Conservation (phyloP, 2,329 filamentous ascomycete species). For the Fusarium sp. region DNA sequence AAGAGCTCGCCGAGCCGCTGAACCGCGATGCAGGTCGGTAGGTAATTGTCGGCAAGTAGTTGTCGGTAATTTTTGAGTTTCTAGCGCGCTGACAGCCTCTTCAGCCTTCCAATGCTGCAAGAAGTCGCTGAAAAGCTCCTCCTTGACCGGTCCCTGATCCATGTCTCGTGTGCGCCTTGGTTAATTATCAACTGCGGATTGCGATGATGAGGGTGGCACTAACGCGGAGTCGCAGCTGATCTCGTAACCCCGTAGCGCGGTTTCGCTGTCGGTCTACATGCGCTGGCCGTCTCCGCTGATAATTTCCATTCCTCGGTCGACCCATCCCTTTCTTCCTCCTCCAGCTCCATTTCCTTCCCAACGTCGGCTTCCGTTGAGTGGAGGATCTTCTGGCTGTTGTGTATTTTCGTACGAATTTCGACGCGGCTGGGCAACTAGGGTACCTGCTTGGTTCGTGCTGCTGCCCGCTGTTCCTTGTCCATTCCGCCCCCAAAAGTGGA, state of each 20-base stretch:
- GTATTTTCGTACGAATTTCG: constrained; percentile 17
- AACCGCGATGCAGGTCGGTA: too few relatives aligned
- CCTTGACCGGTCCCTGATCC: constrained; percentile 15
- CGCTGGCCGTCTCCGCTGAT: constrained; percentile 32
- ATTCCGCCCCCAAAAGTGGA: constrained; percentile 7
- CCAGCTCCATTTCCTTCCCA: neutral
- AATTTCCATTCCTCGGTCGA: constrained; percentile 32
- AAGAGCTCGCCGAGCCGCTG: neutral
- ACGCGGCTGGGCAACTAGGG: constrained; percentile 36
- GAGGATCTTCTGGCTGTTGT: neutral
- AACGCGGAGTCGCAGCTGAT: constrained; percentile 21
- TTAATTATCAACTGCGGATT: neutral
- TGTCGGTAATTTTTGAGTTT: neutral
- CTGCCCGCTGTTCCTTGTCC: constrained; percentile 25
- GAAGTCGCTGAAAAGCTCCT: constrained; percentile 4
- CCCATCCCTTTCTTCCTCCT: constrained; percentile 8
- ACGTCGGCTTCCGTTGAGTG: constrained; percentile 5
- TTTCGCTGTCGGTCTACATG: constrained; percentile 13
- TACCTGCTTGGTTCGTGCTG: constrained; percentile 26
- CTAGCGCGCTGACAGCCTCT: neutral
- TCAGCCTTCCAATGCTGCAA: too few relatives aligned
- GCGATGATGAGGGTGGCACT: constrained; percentile 24
- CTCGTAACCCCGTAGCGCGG: constrained; percentile 30
- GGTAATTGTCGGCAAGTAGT: neutral
- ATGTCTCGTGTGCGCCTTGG: constrained; percentile 16